Evolutionary conservation across 257 asterid species (phyloP).

Genomic region (Jacaranda copaia): DNA sequence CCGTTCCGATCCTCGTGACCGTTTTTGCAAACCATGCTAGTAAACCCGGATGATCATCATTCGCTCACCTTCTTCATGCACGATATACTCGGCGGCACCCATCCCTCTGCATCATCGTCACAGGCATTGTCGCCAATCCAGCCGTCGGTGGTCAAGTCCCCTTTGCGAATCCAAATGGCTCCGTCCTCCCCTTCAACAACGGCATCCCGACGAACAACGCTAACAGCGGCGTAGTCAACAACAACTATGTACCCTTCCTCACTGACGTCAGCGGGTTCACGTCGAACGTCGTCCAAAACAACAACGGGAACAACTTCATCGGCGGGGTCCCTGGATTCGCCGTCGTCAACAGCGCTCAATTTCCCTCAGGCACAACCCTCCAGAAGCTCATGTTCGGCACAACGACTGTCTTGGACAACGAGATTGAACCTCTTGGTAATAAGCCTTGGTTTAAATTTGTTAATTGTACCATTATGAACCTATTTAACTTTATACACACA

Average conservation of each 20-base stretch:
- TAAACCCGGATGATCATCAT: constrained; percentile 47
- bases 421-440: constrained; percentile 1
- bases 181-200: constrained; percentile 70
- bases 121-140: constrained; percentile 82
- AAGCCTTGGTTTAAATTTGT: background rate
- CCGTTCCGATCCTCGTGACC: too few relatives aligned
- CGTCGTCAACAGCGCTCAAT: constrained; percentile 62
- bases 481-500: background rate
- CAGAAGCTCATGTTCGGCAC: constrained; percentile 94
- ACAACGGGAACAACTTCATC: constrained; percentile 47
- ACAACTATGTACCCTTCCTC: constrained; percentile 90
- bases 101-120: constrained; percentile 81
- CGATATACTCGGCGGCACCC: constrained; percentile 85
- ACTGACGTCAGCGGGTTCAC: constrained; percentile 80
- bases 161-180: constrained; percentile 85
- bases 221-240: constrained; percentile 70
- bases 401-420: constrained; percentile 79
- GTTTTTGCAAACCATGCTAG: background rate
- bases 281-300: constrained; percentile 61
- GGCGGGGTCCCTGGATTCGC: constrained; percentile 79
- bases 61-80: constrained; percentile 83
- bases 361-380: constrained; percentile 68
- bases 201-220: constrained; percentile 69
- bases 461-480: background rate
- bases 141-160: constrained; percentile 83